Conservation (phyloP, 176 grass and related monocot genomes). For the Musa acuminata region DNA sequence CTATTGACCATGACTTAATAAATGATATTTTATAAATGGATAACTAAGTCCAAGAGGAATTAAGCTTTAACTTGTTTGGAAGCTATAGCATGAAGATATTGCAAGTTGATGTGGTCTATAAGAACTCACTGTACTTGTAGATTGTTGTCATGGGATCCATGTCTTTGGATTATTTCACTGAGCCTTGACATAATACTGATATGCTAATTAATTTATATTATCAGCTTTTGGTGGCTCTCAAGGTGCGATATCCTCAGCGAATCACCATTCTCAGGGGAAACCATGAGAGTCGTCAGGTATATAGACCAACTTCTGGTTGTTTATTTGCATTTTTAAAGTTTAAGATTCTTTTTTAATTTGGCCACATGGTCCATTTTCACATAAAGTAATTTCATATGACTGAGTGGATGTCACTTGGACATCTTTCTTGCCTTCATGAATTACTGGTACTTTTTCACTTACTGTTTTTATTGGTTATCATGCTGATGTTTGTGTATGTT, state of each 20-base stretch:
- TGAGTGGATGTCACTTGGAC: not conserved
- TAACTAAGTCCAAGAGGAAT: no score
- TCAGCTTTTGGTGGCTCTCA: slow-evolving; percentile 1
- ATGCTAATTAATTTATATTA: not conserved
- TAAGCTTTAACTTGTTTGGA: no score
- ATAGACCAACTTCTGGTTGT: not conserved
- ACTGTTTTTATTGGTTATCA: not conserved
- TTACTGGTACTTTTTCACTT: not conserved
- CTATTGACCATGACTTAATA: no score
- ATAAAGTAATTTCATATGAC: not conserved
- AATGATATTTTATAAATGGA: no score
- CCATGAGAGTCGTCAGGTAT: not conserved
- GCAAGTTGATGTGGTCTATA: no score
- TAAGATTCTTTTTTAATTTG: not conserved
- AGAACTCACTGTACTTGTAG: no score
- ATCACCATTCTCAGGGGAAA: not conserved
- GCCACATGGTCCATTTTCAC: not conserved
- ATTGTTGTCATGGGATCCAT: no score
- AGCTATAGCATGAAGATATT: no score
- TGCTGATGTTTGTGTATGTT: not conserved
- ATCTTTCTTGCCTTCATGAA: no score
- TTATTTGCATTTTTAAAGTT: no score
- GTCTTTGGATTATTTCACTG: no score
- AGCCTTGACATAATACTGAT: no score
- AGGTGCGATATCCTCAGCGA: not conserved